Conservation (phyloP, 805 yeast genomes). For the Suhomyces prunicola region DNA sequence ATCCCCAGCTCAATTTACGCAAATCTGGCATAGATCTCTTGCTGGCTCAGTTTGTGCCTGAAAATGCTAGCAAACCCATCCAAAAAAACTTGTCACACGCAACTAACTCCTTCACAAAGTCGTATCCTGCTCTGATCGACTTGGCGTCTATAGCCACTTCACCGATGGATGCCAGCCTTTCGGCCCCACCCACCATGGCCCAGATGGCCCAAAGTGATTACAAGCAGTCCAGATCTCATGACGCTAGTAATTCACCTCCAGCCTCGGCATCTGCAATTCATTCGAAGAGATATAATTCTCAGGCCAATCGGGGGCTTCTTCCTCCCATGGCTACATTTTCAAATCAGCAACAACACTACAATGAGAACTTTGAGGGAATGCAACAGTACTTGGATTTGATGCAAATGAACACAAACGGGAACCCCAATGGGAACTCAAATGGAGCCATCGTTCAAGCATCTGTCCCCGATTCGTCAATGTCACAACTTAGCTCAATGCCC, state of each 20-base stretch:
- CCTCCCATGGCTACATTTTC: conserved; percentile 35
- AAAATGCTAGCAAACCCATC: neutral
- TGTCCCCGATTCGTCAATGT: conserved; percentile 9
- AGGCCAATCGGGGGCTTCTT: conserved; percentile 14
- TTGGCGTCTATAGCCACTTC: conserved; percentile 50
- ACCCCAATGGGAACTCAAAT: too few species aligned
- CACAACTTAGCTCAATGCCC: conserved; percentile 8
- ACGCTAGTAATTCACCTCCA: neutral
- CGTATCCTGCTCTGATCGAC: conserved; percentile 52
- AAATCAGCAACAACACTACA: neutral
- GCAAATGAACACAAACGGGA: neutral
- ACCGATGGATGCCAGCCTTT: conserved; percentile 13
- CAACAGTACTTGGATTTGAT: conserved; percentile 1
- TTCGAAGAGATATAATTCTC: neutral
- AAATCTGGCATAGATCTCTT: conserved; percentile 19
- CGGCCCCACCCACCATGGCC: conserved; percentile 11
- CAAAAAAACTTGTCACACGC: conserved; percentile 4
- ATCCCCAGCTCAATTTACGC: neutral
- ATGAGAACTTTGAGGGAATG: neutral
- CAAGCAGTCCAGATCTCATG: neutral
- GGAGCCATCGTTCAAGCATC: conserved; percentile 3
- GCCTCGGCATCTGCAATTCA: neutral
- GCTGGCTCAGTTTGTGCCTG: conserved; percentile 22
- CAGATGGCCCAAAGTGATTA: neutral
- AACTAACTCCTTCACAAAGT: conserved; percentile 24